These are phyloP conservation scores for Huntiella decipiens DNA, from an alignment of 2,329 filamentous ascomycete genomes.

Conservation along the genomic window DNA sequence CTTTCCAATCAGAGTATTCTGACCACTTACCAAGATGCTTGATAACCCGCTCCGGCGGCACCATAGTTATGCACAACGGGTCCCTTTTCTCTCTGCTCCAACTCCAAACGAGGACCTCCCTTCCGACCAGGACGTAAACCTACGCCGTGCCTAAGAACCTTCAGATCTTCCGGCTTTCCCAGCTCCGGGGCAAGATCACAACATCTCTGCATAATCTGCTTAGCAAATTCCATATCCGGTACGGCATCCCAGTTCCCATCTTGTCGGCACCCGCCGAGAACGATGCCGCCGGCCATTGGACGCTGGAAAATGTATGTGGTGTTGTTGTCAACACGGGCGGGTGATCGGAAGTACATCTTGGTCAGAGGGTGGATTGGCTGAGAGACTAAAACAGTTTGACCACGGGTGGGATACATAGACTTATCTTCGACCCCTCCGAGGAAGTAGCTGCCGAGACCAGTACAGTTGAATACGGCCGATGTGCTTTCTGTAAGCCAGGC, in stretches of 20 bases:
- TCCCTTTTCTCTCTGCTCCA: constrained; percentile 13
- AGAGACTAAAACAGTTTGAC: constrained; percentile 19
- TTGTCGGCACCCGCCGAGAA: constrained; percentile 19
- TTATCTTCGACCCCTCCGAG: constrained; percentile 60
- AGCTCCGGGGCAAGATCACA: constrained; percentile 19
- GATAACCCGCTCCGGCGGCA: constrained; percentile 16
- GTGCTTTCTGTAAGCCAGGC: constrained; percentile 34
- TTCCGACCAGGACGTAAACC: constrained; percentile 17
- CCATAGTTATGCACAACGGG: constrained; percentile 17
- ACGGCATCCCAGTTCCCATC: constrained; percentile 18
- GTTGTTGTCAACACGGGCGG: constrained; percentile 22
- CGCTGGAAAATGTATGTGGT: constrained; percentile 27
- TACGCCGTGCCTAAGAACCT: constrained; percentile 18
- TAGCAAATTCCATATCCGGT: constrained; percentile 16
- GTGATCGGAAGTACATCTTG: constrained; percentile 24
- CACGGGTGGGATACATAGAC: constrained; percentile 41
- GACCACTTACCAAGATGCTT: constrained; percentile 14
- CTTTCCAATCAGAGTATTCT: background rate
- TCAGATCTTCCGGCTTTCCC: constrained; percentile 18
- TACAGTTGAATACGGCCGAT: constrained; percentile 48
- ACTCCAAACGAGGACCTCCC: constrained; percentile 18
- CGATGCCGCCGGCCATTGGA: constrained; percentile 18
- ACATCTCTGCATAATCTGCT: constrained; percentile 19
- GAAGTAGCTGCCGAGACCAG: constrained; percentile 48
- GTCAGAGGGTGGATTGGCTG: constrained; percentile 20